phyloP scores from a whole-genome alignment of 2,329 filamentous ascomycete species.

The Cryphonectria japonica region DNA sequence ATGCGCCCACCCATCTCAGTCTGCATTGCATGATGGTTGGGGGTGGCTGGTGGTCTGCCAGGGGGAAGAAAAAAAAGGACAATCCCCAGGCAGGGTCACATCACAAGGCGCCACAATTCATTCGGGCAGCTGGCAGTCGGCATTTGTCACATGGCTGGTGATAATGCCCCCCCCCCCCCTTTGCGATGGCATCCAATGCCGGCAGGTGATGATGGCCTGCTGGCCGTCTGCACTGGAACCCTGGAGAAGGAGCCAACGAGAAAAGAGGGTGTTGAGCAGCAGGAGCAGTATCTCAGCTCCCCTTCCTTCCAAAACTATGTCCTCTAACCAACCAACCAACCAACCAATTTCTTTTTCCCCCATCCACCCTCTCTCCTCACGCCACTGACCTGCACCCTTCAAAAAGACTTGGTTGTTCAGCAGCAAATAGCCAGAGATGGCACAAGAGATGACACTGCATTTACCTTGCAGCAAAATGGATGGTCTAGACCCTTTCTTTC shows the following conservation, averaged over 20 bases:
- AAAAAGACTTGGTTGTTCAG: neutral
- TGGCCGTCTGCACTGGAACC: conserved; percentile 6
- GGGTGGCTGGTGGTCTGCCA: neutral
- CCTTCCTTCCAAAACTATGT: neutral
- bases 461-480: neutral
- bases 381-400: neutral
- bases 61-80: neutral
- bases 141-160: neutral
- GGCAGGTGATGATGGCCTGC: conserved; percentile 4
- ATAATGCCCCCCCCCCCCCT: neutral
- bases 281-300: neutral
- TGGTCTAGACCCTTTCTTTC: neutral
- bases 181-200: neutral
- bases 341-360: neutral
- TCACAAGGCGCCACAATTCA: neutral
- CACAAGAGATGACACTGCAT: neutral
- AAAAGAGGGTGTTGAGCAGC: neutral
- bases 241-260: neutral
- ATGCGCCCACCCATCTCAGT: neutral
- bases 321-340: neutral
- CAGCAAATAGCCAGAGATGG: neutral
- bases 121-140: neutral
- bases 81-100: neutral
- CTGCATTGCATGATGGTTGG: too few relatives aligned
- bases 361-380: neutral